Conservation (phyloP, 1,284 basidiomycete genomes). For the Cerioporus squamosus region DNA sequence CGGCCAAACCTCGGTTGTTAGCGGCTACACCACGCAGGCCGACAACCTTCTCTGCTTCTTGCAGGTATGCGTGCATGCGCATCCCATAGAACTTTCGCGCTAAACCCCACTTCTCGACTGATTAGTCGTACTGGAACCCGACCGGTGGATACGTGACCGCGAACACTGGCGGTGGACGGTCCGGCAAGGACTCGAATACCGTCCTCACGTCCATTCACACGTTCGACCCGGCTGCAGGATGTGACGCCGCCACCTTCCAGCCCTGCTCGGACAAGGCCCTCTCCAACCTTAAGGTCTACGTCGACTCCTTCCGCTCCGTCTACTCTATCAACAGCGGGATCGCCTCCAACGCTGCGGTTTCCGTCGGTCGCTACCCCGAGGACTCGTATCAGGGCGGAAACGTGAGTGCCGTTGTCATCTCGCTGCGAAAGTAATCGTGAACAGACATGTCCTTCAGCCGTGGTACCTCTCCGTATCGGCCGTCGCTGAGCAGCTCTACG, state of each 20-base stretch:
- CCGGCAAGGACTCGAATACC: constrained; percentile 48
- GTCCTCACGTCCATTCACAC: constrained; percentile 50
- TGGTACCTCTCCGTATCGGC: constrained; percentile 49
- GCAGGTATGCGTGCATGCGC: constrained; percentile 33
- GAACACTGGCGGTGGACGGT: constrained; percentile 46
- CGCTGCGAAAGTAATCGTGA: neutral
- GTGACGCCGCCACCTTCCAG: constrained; percentile 57
- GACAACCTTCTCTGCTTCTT: constrained; percentile 47
- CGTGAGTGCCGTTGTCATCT: constrained; percentile 29
- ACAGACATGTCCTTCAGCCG: constrained; percentile 30
- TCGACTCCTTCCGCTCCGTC: constrained; percentile 56
- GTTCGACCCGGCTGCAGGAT: constrained; percentile 53
- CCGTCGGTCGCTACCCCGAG: constrained; percentile 60
- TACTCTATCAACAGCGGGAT: constrained; percentile 58
- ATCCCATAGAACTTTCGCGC: neutral
- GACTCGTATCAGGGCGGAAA: constrained; percentile 59
- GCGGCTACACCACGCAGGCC: constrained; percentile 43
- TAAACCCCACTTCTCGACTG: neutral
- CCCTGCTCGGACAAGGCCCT: constrained; percentile 64
- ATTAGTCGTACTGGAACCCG: constrained; percentile 47
- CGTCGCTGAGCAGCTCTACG: constrained; percentile 51
- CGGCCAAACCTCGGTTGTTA: constrained; percentile 38
- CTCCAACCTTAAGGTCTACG: constrained; percentile 54
- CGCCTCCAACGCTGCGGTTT: constrained; percentile 45
- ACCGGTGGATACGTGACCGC: constrained; percentile 40